Evolutionary conservation across 225 moss, liverwort and hornwort species (phyloP).

Genomic region (Sphagnum contortum): DNA sequence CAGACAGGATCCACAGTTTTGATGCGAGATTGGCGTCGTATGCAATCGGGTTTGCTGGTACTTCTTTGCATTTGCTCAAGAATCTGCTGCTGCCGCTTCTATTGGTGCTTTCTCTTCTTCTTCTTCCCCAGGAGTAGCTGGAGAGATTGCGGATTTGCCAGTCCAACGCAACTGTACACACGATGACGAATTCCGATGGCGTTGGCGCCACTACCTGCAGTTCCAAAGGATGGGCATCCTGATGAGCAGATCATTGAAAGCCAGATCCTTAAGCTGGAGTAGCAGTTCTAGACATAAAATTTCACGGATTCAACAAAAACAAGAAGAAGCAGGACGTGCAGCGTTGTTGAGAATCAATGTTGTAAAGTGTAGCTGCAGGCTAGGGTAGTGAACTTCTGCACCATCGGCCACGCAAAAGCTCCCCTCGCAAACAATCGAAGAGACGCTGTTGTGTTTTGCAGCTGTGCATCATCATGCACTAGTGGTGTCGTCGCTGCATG

Average conservation of each 20-base stretch:
- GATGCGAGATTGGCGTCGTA: constrained; percentile 33
- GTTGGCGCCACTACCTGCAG: constrained; percentile 15
- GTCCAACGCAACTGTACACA: constrained; percentile 21
- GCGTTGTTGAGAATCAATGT: too few species aligned
- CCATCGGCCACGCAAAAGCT: constrained; percentile 62
- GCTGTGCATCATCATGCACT: constrained; percentile 16
- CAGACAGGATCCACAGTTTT: constrained; percentile 45
- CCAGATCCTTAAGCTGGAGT: background rate
- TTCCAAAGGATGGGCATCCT: background rate
- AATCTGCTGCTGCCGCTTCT: constrained; percentile 9
- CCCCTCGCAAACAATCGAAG: constrained; percentile 67
- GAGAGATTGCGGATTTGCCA: constrained; percentile 68
- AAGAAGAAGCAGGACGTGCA: background rate
- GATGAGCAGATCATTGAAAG: background rate
- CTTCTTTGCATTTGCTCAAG: constrained; percentile 23
- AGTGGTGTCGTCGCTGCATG: constrained; percentile 56
- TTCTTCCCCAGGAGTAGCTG: background rate
- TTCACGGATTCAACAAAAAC: background rate
- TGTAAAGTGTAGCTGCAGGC: too few species aligned
- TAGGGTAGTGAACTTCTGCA: constrained; percentile 7
- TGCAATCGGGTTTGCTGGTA: constrained; percentile 29
- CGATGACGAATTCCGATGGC: constrained; percentile 4
- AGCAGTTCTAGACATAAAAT: background rate
- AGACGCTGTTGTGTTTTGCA: constrained; percentile 6
- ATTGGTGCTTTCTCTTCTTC: too few species aligned